Conservation (phyloP, 108 stramenopile species). For the Mayamaea pseudoterrestris region DNA sequence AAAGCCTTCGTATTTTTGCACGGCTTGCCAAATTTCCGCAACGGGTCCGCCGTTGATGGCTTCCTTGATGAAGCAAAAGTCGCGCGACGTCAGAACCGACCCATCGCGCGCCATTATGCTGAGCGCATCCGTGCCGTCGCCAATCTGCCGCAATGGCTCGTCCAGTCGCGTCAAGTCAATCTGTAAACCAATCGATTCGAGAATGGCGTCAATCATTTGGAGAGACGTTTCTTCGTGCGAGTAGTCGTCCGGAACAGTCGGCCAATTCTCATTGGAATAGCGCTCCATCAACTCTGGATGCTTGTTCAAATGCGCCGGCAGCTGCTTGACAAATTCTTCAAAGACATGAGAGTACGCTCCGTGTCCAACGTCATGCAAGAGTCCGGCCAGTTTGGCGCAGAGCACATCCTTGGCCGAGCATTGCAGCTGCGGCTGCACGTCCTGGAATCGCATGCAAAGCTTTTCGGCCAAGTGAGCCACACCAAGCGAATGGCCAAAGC, state of each 20-base stretch:
- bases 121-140: constrained; percentile 48
- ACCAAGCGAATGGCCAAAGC: constrained; percentile 79
- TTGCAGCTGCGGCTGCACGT: constrained; percentile 35
- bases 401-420: constrained; percentile 75
- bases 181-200: constrained; percentile 38
- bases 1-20: constrained; percentile 15
- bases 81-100: constrained; percentile 57
- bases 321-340: constrained; percentile 16
- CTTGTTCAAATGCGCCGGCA: constrained; percentile 26
- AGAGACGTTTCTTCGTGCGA: constrained; percentile 63
- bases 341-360: constrained; percentile 84
- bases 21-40: too few relatives aligned
- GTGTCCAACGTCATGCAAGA: constrained; percentile 87
- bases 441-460: constrained; percentile 29
- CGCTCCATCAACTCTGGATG: constrained; percentile 10
- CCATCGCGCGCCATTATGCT: constrained; percentile 24
- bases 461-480: constrained; percentile 76
- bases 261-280: constrained; percentile 25
- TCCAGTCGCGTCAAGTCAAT: constrained; percentile 57
- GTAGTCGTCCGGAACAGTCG: constrained; percentile 25
- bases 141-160: constrained; percentile 62
- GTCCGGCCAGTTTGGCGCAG: constrained; percentile 88
- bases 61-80: constrained; percentile 81
- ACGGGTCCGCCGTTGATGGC: constrained; percentile 24
- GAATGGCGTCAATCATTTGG: constrained; percentile 59